Evolutionary conservation across 495 filamentous ascomycete species (phyloP).

Genomic region (Ramalina peruviana): DNA sequence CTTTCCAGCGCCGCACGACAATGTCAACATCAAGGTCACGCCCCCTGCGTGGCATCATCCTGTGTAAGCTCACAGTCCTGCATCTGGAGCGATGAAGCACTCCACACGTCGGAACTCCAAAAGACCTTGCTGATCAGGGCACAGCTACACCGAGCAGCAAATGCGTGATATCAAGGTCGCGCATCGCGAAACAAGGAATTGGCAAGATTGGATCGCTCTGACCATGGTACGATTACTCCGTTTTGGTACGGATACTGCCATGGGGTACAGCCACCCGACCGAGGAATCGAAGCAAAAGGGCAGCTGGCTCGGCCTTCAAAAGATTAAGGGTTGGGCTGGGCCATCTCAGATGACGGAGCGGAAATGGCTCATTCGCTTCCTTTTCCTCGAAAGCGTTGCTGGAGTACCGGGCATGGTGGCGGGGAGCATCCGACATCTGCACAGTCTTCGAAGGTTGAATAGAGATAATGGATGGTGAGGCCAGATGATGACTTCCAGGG

Average conservation of each 20-base stretch:
- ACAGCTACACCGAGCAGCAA: constrained; percentile 46
- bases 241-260: constrained; percentile 52
- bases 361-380: constrained; percentile 70
- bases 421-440: constrained; percentile 80
- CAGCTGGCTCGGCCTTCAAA: constrained; percentile 24
- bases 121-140: not conserved
- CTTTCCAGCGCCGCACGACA: constrained; percentile 14
- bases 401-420: constrained; percentile 96
- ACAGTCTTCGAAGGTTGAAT: constrained; percentile 69
- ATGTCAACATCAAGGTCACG: constrained; percentile 15
- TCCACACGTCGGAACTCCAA: not conserved
- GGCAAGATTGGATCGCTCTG: constrained; percentile 56
- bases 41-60: constrained; percentile 22
- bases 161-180: constrained; percentile 49
- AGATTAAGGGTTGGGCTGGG: constrained; percentile 31
- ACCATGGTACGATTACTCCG: constrained; percentile 46
- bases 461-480: constrained; percentile 82
- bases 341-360: constrained; percentile 47
- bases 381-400: constrained; percentile 91
- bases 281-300: constrained; percentile 24
- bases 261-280: constrained; percentile 57
- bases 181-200: constrained; percentile 51
- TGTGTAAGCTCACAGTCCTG: constrained; percentile 7
- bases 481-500: not conserved
- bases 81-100: not conserved